These are phyloP conservation scores for Chlamydomonas reinhardtii DNA, from an alignment of 163 green algal species.

Conservation along the genomic window DNA sequence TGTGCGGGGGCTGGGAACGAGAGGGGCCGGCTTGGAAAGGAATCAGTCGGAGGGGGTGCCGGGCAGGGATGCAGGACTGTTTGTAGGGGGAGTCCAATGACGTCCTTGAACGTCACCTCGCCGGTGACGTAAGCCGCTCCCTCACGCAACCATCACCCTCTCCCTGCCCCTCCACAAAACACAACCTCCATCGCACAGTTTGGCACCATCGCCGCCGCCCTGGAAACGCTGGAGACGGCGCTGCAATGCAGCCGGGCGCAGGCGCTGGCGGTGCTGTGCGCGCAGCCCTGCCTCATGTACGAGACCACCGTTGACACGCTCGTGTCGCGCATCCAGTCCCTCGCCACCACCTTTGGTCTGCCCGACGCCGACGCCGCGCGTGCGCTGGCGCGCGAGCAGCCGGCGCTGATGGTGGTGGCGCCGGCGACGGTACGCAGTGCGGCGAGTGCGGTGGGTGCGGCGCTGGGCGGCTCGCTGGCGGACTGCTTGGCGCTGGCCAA, in stretches of 20 bases:
- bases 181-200: no score
- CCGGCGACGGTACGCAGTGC: constrained; percentile 58
- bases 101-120: no score
- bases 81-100: no score
- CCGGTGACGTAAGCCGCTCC: no score
- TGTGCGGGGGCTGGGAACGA: neutral
- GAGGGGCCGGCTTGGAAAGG: no score
- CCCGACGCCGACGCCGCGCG: constrained; percentile 27
- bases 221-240: constrained; percentile 12
- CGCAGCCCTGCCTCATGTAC: constrained; percentile 59
- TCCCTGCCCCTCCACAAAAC: no score
- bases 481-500: constrained; percentile 26
- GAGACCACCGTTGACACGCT: constrained; percentile 53
- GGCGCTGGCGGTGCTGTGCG: constrained; percentile 57
- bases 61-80: no score
- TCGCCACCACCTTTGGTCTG: constrained; percentile 42
- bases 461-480: neutral
- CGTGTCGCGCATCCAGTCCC: constrained; percentile 35
- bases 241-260: constrained; percentile 21
- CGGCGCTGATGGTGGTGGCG: constrained; percentile 60
- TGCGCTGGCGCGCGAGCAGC: constrained; percentile 44
- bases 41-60: no score
- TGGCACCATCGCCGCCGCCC: constrained; percentile 12
- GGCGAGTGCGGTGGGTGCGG: neutral
- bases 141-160: no score